Base-by-base conservation (phyloP, 2,329 filamentous ascomycete genomes). In the Achaetomium macrosporum region DNA sequence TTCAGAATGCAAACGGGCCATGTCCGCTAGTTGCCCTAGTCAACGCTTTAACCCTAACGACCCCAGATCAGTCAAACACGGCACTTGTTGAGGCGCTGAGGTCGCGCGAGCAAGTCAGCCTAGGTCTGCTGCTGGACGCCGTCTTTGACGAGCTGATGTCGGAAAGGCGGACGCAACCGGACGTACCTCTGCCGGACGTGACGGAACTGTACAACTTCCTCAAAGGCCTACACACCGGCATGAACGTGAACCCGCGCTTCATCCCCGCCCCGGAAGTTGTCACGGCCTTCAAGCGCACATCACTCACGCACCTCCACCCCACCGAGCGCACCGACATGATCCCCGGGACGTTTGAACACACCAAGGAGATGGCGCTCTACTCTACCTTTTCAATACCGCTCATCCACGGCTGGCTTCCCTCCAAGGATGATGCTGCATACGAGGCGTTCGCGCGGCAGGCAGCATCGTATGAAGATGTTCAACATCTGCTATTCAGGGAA, bases 181-280 rank as follows among this genome's bases (percentile, higher is more conserved):
- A 84, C 33, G 78, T 77, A 1, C 73, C 82, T 15, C 71, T 97
- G 20, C 92, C 92, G 0, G 93, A 97, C 66, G 86, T 97, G 10
- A 81, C 85, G 35, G 91, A 96, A 54, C 76, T 99, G 1, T 95
- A 96, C 67, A 77, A 79, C 7, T 99, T 99, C 64, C 74, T 99
- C 2, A 82, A 93, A 52, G 88, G 89, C 42, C 73, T 99, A 2
- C 90, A 96, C 62, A 97, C 91, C 0, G 93, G 93, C 36, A 96
- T 99, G 88, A 99, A 97, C 63, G 92, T 97, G 53, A 99, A 99
- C 59, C 93, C 93, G 2, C 83, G 87, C 17, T 93, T 96, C 58
- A 78, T 95, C 8, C 78, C 88, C 2, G 77, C 74, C 0, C 65
- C 71, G 8, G 73, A 78, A 13, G 68, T 74, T 17, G 64, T 73